Conservation (phyloP, 2,329 filamentous ascomycete species). For the Aspergillus eucalypticola region DNA sequence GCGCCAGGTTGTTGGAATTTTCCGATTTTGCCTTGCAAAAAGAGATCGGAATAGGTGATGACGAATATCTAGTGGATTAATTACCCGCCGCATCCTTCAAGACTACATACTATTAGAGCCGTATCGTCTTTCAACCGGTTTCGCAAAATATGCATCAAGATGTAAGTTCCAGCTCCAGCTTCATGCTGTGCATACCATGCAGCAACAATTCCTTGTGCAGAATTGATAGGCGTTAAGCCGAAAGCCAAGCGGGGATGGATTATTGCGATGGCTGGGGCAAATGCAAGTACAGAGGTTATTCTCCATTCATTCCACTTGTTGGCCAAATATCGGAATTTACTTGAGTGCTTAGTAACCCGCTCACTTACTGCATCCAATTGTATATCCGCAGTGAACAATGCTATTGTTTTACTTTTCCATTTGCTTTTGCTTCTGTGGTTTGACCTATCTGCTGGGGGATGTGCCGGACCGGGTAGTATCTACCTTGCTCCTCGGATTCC, state of each 20-base stretch:
- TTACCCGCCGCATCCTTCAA: not conserved
- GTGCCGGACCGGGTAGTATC: not conserved
- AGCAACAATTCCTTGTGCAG: not conserved
- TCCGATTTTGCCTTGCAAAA: too few species aligned
- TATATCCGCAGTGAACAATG: not conserved
- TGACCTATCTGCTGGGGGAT: not conserved
- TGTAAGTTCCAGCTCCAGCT: not conserved
- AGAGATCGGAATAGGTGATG: not conserved
- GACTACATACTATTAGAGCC: not conserved
- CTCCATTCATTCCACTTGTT: not conserved
- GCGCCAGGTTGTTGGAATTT: too few species aligned
- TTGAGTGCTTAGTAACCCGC: not conserved
- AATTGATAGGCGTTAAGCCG: not conserved
- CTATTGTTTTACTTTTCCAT: not conserved
- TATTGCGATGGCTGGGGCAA: not conserved
- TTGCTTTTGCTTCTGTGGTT: not conserved
- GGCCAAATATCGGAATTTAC: not conserved
- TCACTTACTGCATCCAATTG: not conserved
- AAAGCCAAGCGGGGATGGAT: not conserved
- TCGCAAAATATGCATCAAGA: not conserved
- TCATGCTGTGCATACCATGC: not conserved
- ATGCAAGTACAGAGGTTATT: slow-evolving; percentile 2
- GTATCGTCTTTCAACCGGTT: not conserved
- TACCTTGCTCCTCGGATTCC: not conserved
- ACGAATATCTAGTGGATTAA: not conserved